Evolutionary conservation across 345 rosid species (phyloP), one percentile per base, ranked within the genome.

Genomic region (Pugionium cornutum): DNA sequence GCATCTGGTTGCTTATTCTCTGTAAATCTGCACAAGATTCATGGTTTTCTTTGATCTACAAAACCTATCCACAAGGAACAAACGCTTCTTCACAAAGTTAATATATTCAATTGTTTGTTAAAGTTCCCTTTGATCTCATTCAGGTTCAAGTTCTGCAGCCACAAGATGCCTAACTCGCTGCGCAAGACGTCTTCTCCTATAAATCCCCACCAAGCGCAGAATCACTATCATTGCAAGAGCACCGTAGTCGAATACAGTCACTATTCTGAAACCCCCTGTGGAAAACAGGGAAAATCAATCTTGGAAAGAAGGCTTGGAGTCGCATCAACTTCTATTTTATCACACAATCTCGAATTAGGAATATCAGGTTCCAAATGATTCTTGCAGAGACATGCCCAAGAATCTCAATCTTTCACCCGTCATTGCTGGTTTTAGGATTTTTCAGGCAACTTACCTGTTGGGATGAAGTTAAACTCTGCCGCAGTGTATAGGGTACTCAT

Each of bases 381-480:
- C 11, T 49, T 65, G 4, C 35, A 53, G 62, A 54, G 40, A 11
- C 26, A 47, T 37, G 41, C n/a, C 27, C 9, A 36, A 43, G n/a
- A 9, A 25, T 53, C 11, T 46, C 48, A 29, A 70, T 43, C 49
- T 62, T 35, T 27, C 52, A 52, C 25, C 47, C 6, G 7, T 41
- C 60, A 65, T 26, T 65, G 27, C 53, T 60, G 40, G 50, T 31
- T 49, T 35, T 48, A 32, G 36, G 27, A 41, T 7, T 54, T 33
- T 25, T 32, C 40, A 75, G 55, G 67, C 4, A 44, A 51, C 75
- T 67, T 73, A 84, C 97, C 91, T 2, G 84, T 81, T 8, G 89
- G 95, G 57, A 89, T 83, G 75, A 89, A 85, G 69, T 84, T 79
- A 30, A 87, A 81, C 25, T 88, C 86, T 37, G 83, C 76, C 9